phyloP scores from a whole-genome alignment of 129 eudicot genomes.

The Scalesia atractyloides region DNA sequence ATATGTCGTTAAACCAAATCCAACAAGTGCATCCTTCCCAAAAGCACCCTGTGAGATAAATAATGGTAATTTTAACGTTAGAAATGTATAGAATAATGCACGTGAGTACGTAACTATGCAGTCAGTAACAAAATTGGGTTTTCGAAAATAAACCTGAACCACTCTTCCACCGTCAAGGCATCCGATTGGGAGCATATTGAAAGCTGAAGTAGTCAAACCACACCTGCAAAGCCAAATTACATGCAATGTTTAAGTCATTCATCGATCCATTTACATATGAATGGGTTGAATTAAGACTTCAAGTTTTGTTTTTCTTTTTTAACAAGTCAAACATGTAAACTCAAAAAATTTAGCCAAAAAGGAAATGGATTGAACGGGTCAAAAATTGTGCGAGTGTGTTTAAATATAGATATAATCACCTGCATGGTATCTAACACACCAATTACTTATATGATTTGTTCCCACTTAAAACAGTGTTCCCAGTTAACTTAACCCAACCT shows the following conservation, averaged over 20 bases:
- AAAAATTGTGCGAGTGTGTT: not conserved
- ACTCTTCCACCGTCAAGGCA: slow-evolving; percentile 99
- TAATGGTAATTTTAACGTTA: slow-evolving; percentile 5
- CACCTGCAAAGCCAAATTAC: slow-evolving; percentile 56
- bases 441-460: not conserved
- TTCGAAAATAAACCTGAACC: slow-evolving; percentile 55
- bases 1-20: slow-evolving; percentile 83
- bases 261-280: not conserved
- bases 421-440: not conserved
- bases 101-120: not conserved
- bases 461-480: not conserved
- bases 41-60: slow-evolving; percentile 79
- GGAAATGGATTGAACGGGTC: not conserved
- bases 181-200: slow-evolving; percentile 96
- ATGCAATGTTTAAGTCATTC: no score
- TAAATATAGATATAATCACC: not conserved
- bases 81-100: not conserved
- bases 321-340: not conserved
- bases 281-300: not conserved
- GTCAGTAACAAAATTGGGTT: not conserved
- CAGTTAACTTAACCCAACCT: not conserved
- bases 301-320: not conserved
- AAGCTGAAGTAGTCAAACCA: slow-evolving; percentile 94
- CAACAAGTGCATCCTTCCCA: slow-evolving; percentile 70
- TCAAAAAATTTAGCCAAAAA: not conserved